Base-by-base conservation (phyloP, 805 yeast genomes). In the Priceomyces melissophilus region DNA sequence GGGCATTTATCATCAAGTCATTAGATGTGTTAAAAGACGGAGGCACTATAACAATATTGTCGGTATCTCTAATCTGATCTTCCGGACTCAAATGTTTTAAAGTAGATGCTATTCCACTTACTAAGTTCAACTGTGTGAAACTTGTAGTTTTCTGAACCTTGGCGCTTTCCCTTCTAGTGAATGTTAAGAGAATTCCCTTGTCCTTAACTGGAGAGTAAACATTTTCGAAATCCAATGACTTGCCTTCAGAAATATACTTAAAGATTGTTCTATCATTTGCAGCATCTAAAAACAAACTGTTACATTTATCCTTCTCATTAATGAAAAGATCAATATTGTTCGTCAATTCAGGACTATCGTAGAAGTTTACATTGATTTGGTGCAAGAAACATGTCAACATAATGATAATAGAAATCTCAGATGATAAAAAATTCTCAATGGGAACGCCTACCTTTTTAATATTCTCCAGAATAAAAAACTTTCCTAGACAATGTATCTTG, bases 31-130 rank as follows among this genome's bases (percentile, higher is more conserved):
- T n/a, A 20, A 20, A 20, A 15, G 39, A 37, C 2, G 43, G 28
- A 33, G 54, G 58, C 8, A 60, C 52, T 14, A 55, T 52, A 12
- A 49, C 50, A 5, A 57, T 39, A 10, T 30, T 53, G 48, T 54
- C 73, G 40, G 25, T 60, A 12, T 23, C 58, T 33, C 8, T 58
- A 44, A 42, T 63, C 47, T 17, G 72, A 61, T 41, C 71, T 62
- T 43, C 60, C 47, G 40, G 64, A 1, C 79, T 71, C 55, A 77
- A 60, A 30, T 69, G 72, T 48, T 73, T 78, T 34, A 76, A 46
- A 15, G 74, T 63, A 1, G 84, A 67, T 2, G 85, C 78, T 27
- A 75, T 60, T 5, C 79, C 67, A 46, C 82, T 73, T 3, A 78
- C 73, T 31, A 79, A 55, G 46, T 77, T 76, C 42, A 72, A 62